phyloP scores from a whole-genome alignment of 148 eudicot genomes.

The Drosera capensis region DNA sequence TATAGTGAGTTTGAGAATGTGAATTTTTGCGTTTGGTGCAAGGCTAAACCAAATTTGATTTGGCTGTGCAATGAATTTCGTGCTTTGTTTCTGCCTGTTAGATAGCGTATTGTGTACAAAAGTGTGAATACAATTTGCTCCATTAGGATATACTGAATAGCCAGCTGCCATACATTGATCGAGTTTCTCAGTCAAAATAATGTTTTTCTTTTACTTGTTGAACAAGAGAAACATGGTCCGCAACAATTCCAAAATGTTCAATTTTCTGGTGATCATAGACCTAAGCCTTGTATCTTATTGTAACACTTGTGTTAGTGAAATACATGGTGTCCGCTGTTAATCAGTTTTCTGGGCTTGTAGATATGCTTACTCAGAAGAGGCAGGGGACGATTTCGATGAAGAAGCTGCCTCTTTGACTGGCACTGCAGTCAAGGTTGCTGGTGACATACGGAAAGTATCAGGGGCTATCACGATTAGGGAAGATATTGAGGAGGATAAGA shows the following conservation, averaged over 20 bases:
- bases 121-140: too few species aligned
- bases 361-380: constrained; percentile 69
- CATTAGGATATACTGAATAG: too few species aligned
- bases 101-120: too few species aligned
- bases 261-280: neutral
- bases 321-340: neutral
- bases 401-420: constrained; percentile 67
- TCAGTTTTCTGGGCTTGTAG: constrained; percentile 24
- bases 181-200: neutral
- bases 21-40: too few species aligned
- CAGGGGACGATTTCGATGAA: constrained; percentile 77
- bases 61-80: too few species aligned
- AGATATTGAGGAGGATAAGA: constrained; percentile 77
- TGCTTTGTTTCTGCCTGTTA: too few species aligned
- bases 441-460: constrained; percentile 43
- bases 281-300: neutral
- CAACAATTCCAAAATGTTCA: too few species aligned
- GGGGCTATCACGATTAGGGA: constrained; percentile 37
- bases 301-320: neutral
- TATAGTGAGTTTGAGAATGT: too few species aligned
- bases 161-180: too few species aligned
- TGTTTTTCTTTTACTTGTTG: neutral
- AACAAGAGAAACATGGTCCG: too few species aligned
- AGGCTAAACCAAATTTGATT: too few species aligned
- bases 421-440: constrained; percentile 36